These are phyloP conservation scores for Allium sativum DNA, from an alignment of 106 monocot species.

Conservation along the genomic window DNA sequence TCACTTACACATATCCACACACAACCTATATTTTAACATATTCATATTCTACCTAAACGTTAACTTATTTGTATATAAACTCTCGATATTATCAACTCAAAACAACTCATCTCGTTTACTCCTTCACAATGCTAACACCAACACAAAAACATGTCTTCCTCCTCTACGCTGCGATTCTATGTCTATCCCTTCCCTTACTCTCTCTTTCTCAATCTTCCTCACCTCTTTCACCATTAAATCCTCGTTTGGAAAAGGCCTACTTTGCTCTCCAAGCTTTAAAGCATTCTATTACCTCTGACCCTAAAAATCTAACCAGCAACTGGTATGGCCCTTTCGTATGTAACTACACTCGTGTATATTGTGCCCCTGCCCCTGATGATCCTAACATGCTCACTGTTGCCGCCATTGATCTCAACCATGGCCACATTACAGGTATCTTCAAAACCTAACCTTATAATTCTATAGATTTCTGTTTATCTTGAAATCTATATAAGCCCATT, in stretches of 20 bases:
- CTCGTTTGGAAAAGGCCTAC: slow-evolving; percentile 31
- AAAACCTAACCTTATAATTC: too few relatives aligned
- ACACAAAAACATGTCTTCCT: background rate
- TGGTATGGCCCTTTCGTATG: slow-evolving; percentile 51
- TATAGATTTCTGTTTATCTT: too few relatives aligned
- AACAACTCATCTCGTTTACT: background rate
- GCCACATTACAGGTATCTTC: slow-evolving; percentile 15
- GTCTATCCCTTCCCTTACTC: background rate
- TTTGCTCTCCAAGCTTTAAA: slow-evolving; percentile 39
- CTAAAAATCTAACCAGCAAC: slow-evolving; percentile 29
- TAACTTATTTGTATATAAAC: background rate
- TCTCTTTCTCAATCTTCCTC: background rate
- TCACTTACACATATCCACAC: background rate
- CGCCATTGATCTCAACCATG: slow-evolving; percentile 11
- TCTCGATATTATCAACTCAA: background rate
- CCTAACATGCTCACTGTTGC: background rate
- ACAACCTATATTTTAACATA: background rate
- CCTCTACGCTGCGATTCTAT: background rate
- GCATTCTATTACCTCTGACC: slow-evolving; percentile 32
- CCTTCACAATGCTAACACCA: background rate
- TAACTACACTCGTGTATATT: slow-evolving; percentile 48
- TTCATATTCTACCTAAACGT: background rate
- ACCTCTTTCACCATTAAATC: slow-evolving; percentile 12
- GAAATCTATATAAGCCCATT: too few relatives aligned
- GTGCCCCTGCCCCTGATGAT: slow-evolving; percentile 30